Conservation (phyloP, 2,329 filamentous ascomycete genomes). For the Trichophyton schoenleinii region DNA sequence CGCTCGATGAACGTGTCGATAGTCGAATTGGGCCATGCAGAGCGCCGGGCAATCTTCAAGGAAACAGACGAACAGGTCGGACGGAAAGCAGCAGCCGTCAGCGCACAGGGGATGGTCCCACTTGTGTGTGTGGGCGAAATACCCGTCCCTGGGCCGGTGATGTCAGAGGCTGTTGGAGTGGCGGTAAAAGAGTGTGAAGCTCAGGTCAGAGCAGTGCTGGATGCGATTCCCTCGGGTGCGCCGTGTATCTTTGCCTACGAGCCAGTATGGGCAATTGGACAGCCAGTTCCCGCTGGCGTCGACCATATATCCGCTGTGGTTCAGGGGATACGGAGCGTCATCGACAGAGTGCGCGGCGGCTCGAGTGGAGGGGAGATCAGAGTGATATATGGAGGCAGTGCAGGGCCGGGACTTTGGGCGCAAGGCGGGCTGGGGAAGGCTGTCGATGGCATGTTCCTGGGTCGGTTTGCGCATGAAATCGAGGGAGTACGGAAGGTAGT, state of each 20-base stretch:
- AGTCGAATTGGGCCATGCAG: constrained; percentile 71
- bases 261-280: constrained; percentile 80
- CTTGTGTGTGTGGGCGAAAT: constrained; percentile 71
- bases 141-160: constrained; percentile 37
- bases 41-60: constrained; percentile 57
- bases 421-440: constrained; percentile 19
- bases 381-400: constrained; percentile 72
- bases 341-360: constrained; percentile 25
- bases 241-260: constrained; percentile 74
- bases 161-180: constrained; percentile 37
- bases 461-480: constrained; percentile 68
- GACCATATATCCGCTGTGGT: constrained; percentile 63
- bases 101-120: constrained; percentile 58
- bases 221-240: constrained; percentile 46
- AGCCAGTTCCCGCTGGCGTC: constrained; percentile 55
- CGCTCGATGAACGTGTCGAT: constrained; percentile 55
- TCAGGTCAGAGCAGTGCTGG: constrained; percentile 54
- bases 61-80: constrained; percentile 60
- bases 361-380: constrained; percentile 47
- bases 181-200: constrained; percentile 54
- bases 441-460: constrained; percentile 36
- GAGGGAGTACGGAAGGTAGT: constrained; percentile 60
- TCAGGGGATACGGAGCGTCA: constrained; percentile 45
- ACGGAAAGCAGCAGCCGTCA: constrained; percentile 56
- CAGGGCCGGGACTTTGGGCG: constrained; percentile 63